Conservation (phyloP, 1,284 basidiomycete genomes). For the Vanrija sp. region DNA sequence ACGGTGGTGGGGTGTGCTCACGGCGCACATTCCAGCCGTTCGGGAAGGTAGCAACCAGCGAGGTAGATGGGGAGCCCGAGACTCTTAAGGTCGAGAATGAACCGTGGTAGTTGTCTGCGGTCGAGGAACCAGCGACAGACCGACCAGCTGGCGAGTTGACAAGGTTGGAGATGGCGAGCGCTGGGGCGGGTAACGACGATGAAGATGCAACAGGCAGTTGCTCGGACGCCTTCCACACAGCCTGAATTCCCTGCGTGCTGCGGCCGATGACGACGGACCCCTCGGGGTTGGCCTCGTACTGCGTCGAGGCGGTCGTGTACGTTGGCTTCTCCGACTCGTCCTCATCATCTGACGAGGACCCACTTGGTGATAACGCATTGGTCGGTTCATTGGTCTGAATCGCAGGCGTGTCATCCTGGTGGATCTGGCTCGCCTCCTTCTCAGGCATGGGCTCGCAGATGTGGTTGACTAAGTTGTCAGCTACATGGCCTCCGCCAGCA, state of each 20-base stretch:
- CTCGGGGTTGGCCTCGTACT: conserved; percentile 7
- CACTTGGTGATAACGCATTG: not conserved
- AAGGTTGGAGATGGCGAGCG: not conserved
- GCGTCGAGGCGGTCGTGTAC: conserved; percentile 1
- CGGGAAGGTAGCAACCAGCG: not conserved
- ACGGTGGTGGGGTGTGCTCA: not conserved
- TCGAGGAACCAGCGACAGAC: not conserved
- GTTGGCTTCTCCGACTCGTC: conserved; percentile 2
- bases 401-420: conserved; percentile 17
- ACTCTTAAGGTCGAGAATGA: not conserved
- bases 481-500: not conserved
- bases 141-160: not conserved
- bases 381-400: too few species aligned
- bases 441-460: conserved; percentile 17
- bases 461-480: conserved; percentile 19
- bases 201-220: not conserved
- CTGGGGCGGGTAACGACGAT: not conserved
- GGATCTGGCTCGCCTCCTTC: conserved; percentile 11
- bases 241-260: not conserved
- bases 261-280: not conserved
- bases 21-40: not conserved
- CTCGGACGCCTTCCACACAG: not conserved
- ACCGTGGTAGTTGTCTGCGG: not conserved
- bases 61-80: not conserved
- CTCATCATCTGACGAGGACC: not conserved